These are phyloP conservation scores for Piedraia hortae DNA, from an alignment of 2,329 filamentous ascomycete genomes.

Conservation along the genomic window DNA sequence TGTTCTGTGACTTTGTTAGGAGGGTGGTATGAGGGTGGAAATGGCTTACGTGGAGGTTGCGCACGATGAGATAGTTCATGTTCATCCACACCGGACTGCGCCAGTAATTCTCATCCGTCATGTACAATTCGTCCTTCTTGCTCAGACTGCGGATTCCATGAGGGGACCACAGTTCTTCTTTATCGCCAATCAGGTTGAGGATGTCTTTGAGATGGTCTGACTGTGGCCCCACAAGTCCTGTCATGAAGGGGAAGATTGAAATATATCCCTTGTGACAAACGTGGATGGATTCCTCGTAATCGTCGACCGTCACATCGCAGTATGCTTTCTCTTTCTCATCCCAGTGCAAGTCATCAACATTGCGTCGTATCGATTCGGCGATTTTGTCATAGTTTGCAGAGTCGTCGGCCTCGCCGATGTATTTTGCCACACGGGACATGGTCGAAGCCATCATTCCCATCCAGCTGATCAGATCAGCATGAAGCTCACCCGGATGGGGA, in stretches of 20 bases:
- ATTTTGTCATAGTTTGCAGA: slow-evolving; percentile 42
- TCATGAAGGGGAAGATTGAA: slow-evolving; percentile 73
- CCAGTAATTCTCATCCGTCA: slow-evolving; percentile 92
- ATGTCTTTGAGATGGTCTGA: slow-evolving; percentile 47
- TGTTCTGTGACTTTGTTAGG: slow-evolving; percentile 21
- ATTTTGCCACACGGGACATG: slow-evolving; percentile 51
- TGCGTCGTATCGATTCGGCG: slow-evolving; percentile 50
- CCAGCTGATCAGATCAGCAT: slow-evolving; percentile 87
- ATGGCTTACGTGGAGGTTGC: slow-evolving; percentile 43
- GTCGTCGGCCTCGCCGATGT: slow-evolving; percentile 52
- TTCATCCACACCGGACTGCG: slow-evolving; percentile 84
- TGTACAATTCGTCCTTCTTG: slow-evolving; percentile 56
- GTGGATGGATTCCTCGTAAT: slow-evolving; percentile 67
- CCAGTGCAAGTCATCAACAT: slow-evolving; percentile 89
- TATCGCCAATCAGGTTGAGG: slow-evolving; percentile 51
- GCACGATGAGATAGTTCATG: slow-evolving; percentile 72
- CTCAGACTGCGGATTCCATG: slow-evolving; percentile 78
- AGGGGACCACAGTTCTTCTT: slow-evolving; percentile 68
- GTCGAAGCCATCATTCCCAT: slow-evolving; percentile 85
- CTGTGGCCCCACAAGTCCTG: slow-evolving; percentile 48
- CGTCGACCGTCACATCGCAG: slow-evolving; percentile 86
- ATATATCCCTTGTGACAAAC: slow-evolving; percentile 96
- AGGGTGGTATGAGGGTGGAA: neutral
- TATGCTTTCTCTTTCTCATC: slow-evolving; percentile 52
- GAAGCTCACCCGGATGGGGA: slow-evolving; percentile 82